phyloP scores from a whole-genome alignment of 257 asterid species.

The Solanum sitiens region DNA sequence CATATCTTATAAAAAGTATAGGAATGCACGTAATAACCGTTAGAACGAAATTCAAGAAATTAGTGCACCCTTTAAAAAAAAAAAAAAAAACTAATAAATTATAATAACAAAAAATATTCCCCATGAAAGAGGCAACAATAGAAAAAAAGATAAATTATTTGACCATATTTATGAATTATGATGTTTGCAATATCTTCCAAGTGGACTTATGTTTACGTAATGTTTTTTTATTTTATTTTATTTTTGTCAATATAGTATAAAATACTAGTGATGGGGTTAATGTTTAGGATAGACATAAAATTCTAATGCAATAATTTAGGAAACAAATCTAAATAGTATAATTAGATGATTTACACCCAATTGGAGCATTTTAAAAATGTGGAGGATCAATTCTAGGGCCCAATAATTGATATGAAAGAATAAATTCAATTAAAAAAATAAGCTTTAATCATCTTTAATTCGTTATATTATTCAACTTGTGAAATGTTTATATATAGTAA shows the following conservation, averaged over 20 bases:
- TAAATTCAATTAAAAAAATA: neutral
- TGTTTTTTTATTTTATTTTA: neutral
- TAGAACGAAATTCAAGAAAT: no score
- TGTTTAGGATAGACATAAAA: neutral
- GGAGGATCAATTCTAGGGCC: neutral
- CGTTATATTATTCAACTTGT: neutral
- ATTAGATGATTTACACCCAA: neutral
- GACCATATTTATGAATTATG: neutral
- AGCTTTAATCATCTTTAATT: neutral
- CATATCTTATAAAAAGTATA: no score
- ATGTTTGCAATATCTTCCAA: neutral
- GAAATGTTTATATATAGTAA: neutral
- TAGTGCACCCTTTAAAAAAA: no score
- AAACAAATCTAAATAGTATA: neutral
- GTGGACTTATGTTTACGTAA: neutral
- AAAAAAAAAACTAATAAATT: no score
- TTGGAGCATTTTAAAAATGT: neutral
- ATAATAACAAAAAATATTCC: neutral
- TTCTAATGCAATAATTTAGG: neutral
- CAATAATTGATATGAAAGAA: neutral
- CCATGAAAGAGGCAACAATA: neutral
- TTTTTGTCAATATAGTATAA: neutral
- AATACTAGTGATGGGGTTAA: neutral
- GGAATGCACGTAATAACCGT: no score
- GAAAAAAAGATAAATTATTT: neutral